Evolutionary conservation across 2,329 filamentous ascomycete species (phyloP).

Genomic region (Exophiala xenobiotica): DNA sequence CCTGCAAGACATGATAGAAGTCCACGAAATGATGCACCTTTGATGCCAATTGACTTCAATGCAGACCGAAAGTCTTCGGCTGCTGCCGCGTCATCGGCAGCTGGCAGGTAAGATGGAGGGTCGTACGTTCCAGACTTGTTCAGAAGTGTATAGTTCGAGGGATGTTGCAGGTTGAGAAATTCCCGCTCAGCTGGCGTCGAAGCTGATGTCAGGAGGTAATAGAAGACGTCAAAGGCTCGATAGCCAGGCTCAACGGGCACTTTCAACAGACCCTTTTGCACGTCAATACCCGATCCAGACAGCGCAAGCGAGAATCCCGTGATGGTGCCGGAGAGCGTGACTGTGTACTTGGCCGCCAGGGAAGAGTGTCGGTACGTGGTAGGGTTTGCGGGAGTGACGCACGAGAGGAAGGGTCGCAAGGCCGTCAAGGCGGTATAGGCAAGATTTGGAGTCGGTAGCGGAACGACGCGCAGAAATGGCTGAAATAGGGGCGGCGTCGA

Average conservation of each 20-base stretch:
- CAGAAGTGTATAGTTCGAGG: constrained; percentile 74
- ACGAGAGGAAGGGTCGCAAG: constrained; percentile 80
- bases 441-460: constrained; percentile 71
- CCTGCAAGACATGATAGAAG: constrained; percentile 84
- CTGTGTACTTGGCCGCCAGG: constrained; percentile 75
- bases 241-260: constrained; percentile 78
- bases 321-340: constrained; percentile 77
- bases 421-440: constrained; percentile 78
- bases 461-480: constrained; percentile 78
- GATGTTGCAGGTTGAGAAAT: constrained; percentile 75
- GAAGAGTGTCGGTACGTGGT: constrained; percentile 76
- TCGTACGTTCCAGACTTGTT: constrained; percentile 80
- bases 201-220: constrained; percentile 89
- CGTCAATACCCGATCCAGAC: constrained; percentile 86
- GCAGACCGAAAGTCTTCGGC: constrained; percentile 89
- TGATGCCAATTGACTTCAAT: constrained; percentile 90
- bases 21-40: constrained; percentile 75
- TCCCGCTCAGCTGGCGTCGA: constrained; percentile 87
- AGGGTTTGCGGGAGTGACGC: constrained; percentile 87
- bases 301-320: constrained; percentile 73
- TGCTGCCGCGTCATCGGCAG: constrained; percentile 85
- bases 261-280: constrained; percentile 72
- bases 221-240: constrained; percentile 95
- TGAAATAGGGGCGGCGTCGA: constrained; percentile 81
- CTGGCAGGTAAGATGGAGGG: constrained; percentile 83